Base-by-base conservation (phyloP, 106 monocot species). In the Xerophyta viscosa region DNA sequence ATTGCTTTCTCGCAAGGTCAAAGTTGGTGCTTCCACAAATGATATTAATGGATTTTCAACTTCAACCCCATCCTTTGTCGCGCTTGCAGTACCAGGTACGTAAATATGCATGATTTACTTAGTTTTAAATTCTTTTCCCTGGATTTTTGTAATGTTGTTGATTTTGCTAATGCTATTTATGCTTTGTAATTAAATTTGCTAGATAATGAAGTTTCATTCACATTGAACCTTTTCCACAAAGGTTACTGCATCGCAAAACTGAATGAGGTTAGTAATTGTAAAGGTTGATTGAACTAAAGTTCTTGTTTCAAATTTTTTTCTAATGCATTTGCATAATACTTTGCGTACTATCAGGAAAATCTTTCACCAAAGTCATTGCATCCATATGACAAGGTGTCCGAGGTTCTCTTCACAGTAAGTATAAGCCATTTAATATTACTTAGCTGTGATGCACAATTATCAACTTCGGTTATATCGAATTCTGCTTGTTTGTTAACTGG, bases 191-290 rank as follows among this genome's bases (percentile, higher is more conserved):
- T 44, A 27, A 29, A 52, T 56, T 58, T 62, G 53, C 48, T 60
- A 71, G 80, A 86, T 21, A 50, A 64, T 51, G 86, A 81, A 57
- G 70, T 86, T 49, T 86, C 86, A 23, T 80, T 86, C 58, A 76
- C 73, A 0, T 50, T 86, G 52, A 86, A 58, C 66, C 76, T 86
- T 63, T 67, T 73, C 25, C 63, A 50, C 28, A 62, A 64, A 9
- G 86, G 86, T 60, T 86, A 76, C 66, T 63, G 56, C 25, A 62
- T 86, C 48, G 70, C 77, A 20, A 81, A 67, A 51, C 73, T 73
- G 37, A 53, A 62, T 46, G 80, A 77, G 86, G 86, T 86, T 15
- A 10, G 15, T 39, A 5, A 33, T 33, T 33, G 7, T 10, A 33
- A 10, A 33, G 33, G 33, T 6, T 33, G 10, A 33, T 5, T 33